Percentiles rank a stretch among this genome's conserved stretches.
These are phyloP conservation scores for Lachnellula suecica DNA, from an alignment of 2,329 filamentous ascomycete genomes.

Conservation along the genomic window DNA sequence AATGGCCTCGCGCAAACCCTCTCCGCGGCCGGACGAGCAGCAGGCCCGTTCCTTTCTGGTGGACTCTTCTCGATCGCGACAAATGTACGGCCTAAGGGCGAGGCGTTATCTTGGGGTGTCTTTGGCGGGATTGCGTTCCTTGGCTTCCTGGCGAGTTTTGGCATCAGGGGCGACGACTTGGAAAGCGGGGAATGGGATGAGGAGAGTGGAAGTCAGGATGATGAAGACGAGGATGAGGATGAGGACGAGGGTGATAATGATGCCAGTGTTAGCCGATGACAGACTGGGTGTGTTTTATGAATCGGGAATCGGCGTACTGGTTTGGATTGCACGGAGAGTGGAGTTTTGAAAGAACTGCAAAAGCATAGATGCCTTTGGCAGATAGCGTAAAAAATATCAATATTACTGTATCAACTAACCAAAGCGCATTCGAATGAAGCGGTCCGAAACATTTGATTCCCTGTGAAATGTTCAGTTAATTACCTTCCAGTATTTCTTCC, in stretches of 20 bases:
- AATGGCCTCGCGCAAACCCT: slow-evolving; percentile 94
- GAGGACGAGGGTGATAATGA: not conserved
- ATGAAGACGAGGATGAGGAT: not conserved
- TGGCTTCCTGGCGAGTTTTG: slow-evolving; percentile 77
- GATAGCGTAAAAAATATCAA: not conserved
- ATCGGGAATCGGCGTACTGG: not conserved
- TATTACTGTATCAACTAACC: not conserved
- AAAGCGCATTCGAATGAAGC: not conserved
- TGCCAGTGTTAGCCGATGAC: not conserved
- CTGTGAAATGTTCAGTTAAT: not conserved
- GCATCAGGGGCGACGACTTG: slow-evolving; percentile 64
- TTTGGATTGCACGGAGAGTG: not conserved
- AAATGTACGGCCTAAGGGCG: slow-evolving; percentile 74
- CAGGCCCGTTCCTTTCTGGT: slow-evolving; percentile 86
- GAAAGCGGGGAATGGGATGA: slow-evolving; percentile 54
- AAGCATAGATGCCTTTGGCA: not conserved
- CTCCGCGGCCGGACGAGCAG: slow-evolving; percentile 83
- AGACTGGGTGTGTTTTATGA: not conserved
- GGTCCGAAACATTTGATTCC: not conserved
- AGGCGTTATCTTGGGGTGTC: slow-evolving; percentile 80
- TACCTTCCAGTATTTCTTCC: no score
- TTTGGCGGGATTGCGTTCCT: slow-evolving; percentile 82
- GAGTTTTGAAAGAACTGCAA: not conserved
- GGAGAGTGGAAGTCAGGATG: slow-evolving; percentile 16
- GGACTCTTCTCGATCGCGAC: slow-evolving; percentile 80